Conservation (phyloP, 2,329 filamentous ascomycete species). For the Penicillium digitatum region DNA sequence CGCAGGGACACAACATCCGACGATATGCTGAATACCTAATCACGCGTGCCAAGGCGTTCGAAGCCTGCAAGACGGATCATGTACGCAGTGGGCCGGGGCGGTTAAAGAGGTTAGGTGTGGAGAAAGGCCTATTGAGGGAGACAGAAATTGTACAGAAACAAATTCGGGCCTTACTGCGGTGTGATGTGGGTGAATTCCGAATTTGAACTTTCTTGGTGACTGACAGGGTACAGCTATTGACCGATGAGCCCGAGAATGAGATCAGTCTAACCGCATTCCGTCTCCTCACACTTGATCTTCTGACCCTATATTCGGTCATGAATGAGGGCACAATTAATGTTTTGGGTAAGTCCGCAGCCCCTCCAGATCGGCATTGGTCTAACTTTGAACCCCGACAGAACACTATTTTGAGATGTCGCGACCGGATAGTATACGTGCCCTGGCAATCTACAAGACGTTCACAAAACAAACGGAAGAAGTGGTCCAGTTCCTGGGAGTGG, state of each 20-base stretch:
- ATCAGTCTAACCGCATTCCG: slow-evolving; percentile 93
- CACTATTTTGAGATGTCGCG: slow-evolving; percentile 99
- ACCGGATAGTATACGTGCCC: slow-evolving; percentile 83
- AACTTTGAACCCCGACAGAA: slow-evolving; percentile 50
- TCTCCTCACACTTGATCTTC: slow-evolving; percentile 80
- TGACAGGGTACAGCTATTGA: slow-evolving; percentile 62
- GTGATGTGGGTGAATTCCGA: slow-evolving; percentile 64
- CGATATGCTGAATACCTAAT: slow-evolving; percentile 85
- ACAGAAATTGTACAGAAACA: slow-evolving; percentile 88
- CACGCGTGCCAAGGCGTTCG: slow-evolving; percentile 75
- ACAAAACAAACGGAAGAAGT: slow-evolving; percentile 88
- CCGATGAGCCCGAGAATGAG: slow-evolving; percentile 88
- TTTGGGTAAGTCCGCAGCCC: slow-evolving; percentile 59
- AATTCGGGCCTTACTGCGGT: slow-evolving; percentile 78
- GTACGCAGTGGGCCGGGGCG: slow-evolving; percentile 77
- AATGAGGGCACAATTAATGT: slow-evolving; percentile 98
- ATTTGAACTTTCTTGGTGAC: background rate
- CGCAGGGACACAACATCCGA: slow-evolving; percentile 89
- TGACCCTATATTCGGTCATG: slow-evolving; percentile 88
- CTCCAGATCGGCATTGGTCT: slow-evolving; percentile 3
- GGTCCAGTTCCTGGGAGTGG: slow-evolving; percentile 81
- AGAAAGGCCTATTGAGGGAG: slow-evolving; percentile 87
- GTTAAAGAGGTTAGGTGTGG: slow-evolving; percentile 79
- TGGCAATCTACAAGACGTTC: slow-evolving; percentile 89
- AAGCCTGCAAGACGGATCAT: slow-evolving; percentile 83